Percentiles rank a stretch among this genome's conserved stretches.
Evolutionary conservation across 345 rosid species (phyloP).

Genomic region (Euclidium syriacum): DNA sequence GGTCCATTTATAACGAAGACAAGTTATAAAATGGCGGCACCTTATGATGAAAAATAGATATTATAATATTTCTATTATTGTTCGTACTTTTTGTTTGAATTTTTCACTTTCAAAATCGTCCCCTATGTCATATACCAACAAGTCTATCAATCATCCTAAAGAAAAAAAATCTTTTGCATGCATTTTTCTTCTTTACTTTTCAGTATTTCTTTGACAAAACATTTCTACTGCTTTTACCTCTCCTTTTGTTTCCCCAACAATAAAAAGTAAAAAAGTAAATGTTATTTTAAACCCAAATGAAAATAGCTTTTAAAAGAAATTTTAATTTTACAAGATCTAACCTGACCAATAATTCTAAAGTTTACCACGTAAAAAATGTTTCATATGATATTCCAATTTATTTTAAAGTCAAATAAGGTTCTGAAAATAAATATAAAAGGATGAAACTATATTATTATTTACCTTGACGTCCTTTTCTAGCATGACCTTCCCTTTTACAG

Average conservation of each 20-base stretch:
- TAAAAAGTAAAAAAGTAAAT: neutral
- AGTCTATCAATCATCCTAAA: slow-evolving; percentile 21
- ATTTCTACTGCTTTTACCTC: neutral
- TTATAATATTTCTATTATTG: slow-evolving; percentile 12
- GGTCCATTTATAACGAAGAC: slow-evolving; percentile 23
- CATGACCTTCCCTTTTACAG: slow-evolving; percentile 97
- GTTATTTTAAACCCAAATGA: neutral
- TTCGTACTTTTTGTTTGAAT: slow-evolving; percentile 4
- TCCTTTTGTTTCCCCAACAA: neutral
- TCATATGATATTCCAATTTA: neutral
- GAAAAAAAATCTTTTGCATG: slow-evolving; percentile 4
- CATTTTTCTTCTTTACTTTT: neutral
- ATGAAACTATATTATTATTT: neutral
- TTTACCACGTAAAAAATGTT: no score
- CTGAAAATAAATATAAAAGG: neutral
- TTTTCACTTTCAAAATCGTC: neutral
- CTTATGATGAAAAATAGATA: neutral
- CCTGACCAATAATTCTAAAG: no score
- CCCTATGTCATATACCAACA: neutral
- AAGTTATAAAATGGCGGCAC: slow-evolving; percentile 82
- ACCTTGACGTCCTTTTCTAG: slow-evolving; percentile 99
- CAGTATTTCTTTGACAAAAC: slow-evolving; percentile 7
- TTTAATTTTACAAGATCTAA: no score
- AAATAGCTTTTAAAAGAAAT: no score
- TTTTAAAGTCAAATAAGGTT: no score